Evolutionary conservation across 2,329 filamentous ascomycete genomes (phyloP).

Genomic region (Sclerotinia sclerotiorum): DNA sequence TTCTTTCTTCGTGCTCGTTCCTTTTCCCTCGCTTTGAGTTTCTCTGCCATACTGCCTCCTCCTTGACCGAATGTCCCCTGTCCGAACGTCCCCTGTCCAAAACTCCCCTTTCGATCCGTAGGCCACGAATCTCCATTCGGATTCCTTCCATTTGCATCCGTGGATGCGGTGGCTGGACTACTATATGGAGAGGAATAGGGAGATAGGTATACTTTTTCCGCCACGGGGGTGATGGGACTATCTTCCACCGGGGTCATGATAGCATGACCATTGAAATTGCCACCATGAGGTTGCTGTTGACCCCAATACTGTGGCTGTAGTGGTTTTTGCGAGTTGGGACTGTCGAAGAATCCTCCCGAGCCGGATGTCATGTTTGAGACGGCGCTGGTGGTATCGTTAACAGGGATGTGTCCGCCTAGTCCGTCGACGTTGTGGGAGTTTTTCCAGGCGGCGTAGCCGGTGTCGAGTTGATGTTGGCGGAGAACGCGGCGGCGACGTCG

Average conservation of each 20-base stretch:
- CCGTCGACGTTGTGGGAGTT: slow-evolving; percentile 25
- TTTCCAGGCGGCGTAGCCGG: slow-evolving; percentile 34
- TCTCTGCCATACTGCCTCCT: slow-evolving; percentile 19
- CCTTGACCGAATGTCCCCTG: slow-evolving; percentile 26
- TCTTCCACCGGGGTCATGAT: slow-evolving; percentile 19
- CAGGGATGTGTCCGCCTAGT: slow-evolving; percentile 19
- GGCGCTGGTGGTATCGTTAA: slow-evolving; percentile 8
- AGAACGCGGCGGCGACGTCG: slow-evolving; percentile 55
- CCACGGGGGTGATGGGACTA: slow-evolving; percentile 42
- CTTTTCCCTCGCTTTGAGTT: slow-evolving; percentile 10
- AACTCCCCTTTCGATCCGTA: slow-evolving; percentile 30
- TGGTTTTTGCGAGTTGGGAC: slow-evolving; percentile 55
- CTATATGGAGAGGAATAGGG: slow-evolving; percentile 61
- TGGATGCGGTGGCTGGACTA: slow-evolving; percentile 49
- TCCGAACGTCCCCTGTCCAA: slow-evolving; percentile 24
- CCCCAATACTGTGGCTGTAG: slow-evolving; percentile 50
- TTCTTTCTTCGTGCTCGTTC: slow-evolving; percentile 25
- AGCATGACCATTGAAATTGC: slow-evolving; percentile 2
- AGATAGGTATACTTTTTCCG: slow-evolving; percentile 51
- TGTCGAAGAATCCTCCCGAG: slow-evolving; percentile 47
- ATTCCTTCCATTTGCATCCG: slow-evolving; percentile 21
- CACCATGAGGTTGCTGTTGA: slow-evolving; percentile 42
- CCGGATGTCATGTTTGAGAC: slow-evolving; percentile 38
- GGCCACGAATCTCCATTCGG: slow-evolving; percentile 30
- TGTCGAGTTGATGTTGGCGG: slow-evolving; percentile 40